A percentile compares a stretch with the other conserved stretches of the same genome.
phyloP scores from a whole-genome alignment of 2,329 filamentous ascomycete genomes.

The Aspergillus persii region DNA sequence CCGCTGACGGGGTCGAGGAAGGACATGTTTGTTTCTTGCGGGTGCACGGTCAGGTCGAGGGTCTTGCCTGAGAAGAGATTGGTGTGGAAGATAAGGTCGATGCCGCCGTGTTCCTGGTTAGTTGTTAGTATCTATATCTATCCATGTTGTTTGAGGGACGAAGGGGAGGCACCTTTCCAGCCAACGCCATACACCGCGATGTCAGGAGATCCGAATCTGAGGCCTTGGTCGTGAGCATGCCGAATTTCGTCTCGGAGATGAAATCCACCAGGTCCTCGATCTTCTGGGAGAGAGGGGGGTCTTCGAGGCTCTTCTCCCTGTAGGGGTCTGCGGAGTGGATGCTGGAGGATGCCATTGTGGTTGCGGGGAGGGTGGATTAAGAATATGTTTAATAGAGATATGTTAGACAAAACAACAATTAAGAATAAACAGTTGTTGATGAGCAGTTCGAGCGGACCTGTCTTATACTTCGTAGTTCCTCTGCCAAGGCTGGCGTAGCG shows the following conservation, averaged over 20 bases:
- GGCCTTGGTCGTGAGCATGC: constrained; percentile 77
- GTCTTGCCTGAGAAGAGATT: constrained; percentile 90
- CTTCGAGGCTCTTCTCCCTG: constrained; percentile 72
- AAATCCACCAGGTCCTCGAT: constrained; percentile 71
- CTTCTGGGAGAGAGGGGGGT: constrained; percentile 70
- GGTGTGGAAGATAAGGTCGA: constrained; percentile 86
- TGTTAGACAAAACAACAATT: not conserved
- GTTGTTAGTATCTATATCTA: constrained; percentile 1
- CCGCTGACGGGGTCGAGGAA: constrained; percentile 71
- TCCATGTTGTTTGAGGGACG: too few relatives aligned
- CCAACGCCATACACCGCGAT: constrained; percentile 83
- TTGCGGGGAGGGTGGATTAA: not conserved
- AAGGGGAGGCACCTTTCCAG: constrained; percentile 61
- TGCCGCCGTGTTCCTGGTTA: constrained; percentile 67
- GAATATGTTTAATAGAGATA: not conserved
- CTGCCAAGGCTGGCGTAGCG: constrained; percentile 16
- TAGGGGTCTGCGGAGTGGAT: constrained; percentile 72
- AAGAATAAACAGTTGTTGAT: not conserved
- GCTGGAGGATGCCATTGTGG: constrained; percentile 39
- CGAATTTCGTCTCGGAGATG: constrained; percentile 72
- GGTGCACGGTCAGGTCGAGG: constrained; percentile 69
- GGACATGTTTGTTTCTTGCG: constrained; percentile 72
- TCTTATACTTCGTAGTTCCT: constrained; percentile 25
- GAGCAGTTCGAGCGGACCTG: not conserved
- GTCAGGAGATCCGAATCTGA: constrained; percentile 65